Percentiles rank a stretch among this genome's conserved stretches.
These are phyloP conservation scores for Sanghuangporus baumii DNA, from an alignment of 1,284 basidiomycete species.

Conservation along the genomic window DNA sequence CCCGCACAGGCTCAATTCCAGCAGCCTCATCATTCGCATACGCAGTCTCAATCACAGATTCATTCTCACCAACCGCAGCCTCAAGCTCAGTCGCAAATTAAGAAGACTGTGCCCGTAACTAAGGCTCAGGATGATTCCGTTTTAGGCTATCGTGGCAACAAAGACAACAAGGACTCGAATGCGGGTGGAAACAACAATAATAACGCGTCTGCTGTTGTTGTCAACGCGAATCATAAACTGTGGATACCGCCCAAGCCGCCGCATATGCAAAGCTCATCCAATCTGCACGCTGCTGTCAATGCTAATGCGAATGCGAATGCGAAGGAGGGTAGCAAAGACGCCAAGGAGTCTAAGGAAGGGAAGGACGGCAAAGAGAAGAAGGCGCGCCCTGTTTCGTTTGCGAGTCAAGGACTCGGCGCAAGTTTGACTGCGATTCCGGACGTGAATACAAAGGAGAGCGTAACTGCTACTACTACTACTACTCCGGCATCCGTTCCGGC, in stretches of 20 bases:
- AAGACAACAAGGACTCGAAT: neutral
- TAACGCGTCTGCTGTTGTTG: neutral
- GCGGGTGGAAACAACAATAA: neutral
- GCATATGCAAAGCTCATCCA: conserved; percentile 15
- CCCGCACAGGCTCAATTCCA: neutral
- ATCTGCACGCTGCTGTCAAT: neutral
- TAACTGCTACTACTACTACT: neutral
- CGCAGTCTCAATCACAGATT: neutral
- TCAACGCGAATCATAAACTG: conserved; percentile 9
- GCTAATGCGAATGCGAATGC: neutral
- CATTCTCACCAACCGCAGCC: neutral
- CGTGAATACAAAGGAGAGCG: neutral
- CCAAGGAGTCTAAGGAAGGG: conserved; percentile 3
- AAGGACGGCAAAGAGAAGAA: conserved; percentile 8
- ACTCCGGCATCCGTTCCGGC: neutral
- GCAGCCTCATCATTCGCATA: neutral
- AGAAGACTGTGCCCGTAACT: neutral
- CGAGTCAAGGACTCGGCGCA: neutral
- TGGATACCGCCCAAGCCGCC: conserved; percentile 19
- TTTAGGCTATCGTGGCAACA: neutral
- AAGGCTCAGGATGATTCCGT: neutral
- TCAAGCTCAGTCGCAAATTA: neutral
- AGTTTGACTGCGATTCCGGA: neutral
- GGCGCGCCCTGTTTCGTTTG: conserved; percentile 2
- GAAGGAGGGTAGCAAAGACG: conserved; percentile 1